A percentile compares a stretch with the other conserved stretches of the same genome.
Conservation (phyloP, 139 green algal species). For the Mychonastes homosphaera region DNA sequence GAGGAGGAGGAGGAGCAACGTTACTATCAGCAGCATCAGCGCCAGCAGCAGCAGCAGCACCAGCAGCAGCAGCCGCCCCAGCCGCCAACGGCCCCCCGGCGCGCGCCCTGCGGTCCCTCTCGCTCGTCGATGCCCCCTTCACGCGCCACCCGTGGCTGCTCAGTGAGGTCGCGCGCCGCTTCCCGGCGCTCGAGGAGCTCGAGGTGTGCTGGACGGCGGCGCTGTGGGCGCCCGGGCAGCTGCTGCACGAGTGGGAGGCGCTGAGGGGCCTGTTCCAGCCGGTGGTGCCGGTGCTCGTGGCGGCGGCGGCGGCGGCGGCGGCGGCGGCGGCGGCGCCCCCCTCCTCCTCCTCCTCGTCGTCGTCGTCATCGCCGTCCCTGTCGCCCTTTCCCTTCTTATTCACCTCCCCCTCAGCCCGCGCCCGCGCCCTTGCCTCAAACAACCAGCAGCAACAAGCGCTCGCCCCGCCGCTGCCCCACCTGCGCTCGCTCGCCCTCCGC, state of each 20-base stretch:
- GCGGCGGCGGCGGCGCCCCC: no score
- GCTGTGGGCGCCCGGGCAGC: conserved; percentile 20
- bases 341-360: no score
- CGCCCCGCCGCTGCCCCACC: no score
- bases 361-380: no score
- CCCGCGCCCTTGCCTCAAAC: no score
- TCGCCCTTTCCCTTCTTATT: no score
- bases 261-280: neutral
- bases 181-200: neutral
- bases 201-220: conserved; percentile 8
- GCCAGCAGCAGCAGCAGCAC: neutral
- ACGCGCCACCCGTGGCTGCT: conserved; percentile 16
- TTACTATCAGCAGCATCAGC: neutral
- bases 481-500: no score
- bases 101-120: neutral
- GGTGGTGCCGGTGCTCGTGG: no score
- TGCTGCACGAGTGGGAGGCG: conserved; percentile 11
- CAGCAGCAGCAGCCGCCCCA: neutral
- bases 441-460: no score
- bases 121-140: conserved; percentile 3
- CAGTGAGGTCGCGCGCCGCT: conserved; percentile 4
- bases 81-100: neutral
- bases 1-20: neutral
- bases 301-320: no score
- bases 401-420: no score